Conservation (phyloP, 345 rosid genomes). For the Kernera saxatilis region DNA sequence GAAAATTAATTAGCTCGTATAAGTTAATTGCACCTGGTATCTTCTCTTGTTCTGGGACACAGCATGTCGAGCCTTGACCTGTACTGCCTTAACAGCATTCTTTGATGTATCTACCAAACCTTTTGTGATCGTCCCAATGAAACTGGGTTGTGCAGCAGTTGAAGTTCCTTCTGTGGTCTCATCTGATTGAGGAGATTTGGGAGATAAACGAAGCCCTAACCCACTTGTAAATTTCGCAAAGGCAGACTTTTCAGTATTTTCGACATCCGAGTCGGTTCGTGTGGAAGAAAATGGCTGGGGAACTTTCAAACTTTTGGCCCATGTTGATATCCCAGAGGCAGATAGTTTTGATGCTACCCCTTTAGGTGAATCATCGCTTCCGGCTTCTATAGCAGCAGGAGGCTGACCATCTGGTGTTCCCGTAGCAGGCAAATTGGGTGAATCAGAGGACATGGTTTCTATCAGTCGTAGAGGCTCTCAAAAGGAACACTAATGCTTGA, state of each 20-base stretch:
- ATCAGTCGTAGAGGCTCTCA: not conserved
- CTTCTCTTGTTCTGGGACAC: conserved; percentile 86
- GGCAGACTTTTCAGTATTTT: conserved; percentile 49
- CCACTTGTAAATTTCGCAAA: conserved; percentile 80
- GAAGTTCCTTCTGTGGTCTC: conserved; percentile 49
- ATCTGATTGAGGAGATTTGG: conserved; percentile 53
- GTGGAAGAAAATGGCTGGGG: conserved; percentile 56
- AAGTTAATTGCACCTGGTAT: conserved; percentile 51
- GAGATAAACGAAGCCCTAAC: conserved; percentile 60
- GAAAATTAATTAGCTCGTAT: not conserved
- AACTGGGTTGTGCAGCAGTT: conserved; percentile 46
- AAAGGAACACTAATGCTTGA: not conserved
- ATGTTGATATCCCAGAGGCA: conserved; percentile 52
- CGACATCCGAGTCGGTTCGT: conserved; percentile 41
- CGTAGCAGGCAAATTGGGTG: conserved; percentile 34
- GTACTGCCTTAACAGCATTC: conserved; percentile 88
- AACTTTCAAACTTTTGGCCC: conserved; percentile 74
- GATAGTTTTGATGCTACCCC: conserved; percentile 58
- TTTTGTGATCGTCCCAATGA: conserved; percentile 64
- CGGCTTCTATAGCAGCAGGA: conserved; percentile 35
- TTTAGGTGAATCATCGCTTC: conserved; percentile 33
- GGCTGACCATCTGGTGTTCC: conserved; percentile 39
- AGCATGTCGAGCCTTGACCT: conserved; percentile 86
- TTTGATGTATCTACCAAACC: conserved; percentile 80
- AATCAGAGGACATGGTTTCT: conserved; percentile 37